Evolutionary conservation across 148 eudicot genomes (phyloP).

Genomic region (Chenopodium suecicum): DNA sequence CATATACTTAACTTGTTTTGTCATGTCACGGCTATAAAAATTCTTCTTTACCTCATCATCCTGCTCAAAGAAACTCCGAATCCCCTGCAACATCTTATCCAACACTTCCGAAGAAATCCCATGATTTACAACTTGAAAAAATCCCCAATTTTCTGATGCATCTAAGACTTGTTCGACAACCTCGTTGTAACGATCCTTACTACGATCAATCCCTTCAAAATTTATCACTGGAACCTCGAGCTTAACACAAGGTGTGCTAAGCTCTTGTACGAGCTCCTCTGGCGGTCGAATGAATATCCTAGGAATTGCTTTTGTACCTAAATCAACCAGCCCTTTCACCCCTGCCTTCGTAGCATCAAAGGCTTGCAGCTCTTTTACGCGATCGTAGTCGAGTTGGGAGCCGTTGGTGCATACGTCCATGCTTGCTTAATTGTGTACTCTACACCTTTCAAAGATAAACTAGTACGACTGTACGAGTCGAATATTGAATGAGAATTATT

Average conservation of each 20-base stretch:
- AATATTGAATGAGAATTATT: too few relatives aligned
- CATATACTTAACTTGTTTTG: conserved; percentile 15
- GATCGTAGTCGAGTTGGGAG: conserved; percentile 1
- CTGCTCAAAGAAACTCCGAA: conserved; percentile 37
- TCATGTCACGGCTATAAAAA: conserved; percentile 38
- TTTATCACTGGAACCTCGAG: conserved; percentile 26
- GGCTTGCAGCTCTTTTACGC: conserved; percentile 17
- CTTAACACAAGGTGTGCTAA: not conserved
- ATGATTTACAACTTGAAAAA: conserved; percentile 42
- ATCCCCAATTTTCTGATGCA: conserved; percentile 33
- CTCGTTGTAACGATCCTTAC: not conserved
- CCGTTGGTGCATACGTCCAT: not conserved
- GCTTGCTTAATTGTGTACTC: too few relatives aligned
- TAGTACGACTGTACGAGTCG: too few relatives aligned
- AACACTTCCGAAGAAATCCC: conserved; percentile 30
- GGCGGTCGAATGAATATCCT: conserved; percentile 30
- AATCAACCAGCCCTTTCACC: conserved; percentile 38
- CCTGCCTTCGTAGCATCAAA: conserved; percentile 40
- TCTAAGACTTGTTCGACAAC: conserved; percentile 9
- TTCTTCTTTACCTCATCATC: conserved; percentile 29
- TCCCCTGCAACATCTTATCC: conserved; percentile 29
- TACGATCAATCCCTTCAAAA: not conserved
- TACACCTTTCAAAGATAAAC: too few relatives aligned
- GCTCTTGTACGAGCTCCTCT: conserved; percentile 27
- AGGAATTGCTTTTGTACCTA: conserved; percentile 23